Base-by-base conservation (phyloP, 768 basidiomycete species). In the Trametes meyenii region DNA sequence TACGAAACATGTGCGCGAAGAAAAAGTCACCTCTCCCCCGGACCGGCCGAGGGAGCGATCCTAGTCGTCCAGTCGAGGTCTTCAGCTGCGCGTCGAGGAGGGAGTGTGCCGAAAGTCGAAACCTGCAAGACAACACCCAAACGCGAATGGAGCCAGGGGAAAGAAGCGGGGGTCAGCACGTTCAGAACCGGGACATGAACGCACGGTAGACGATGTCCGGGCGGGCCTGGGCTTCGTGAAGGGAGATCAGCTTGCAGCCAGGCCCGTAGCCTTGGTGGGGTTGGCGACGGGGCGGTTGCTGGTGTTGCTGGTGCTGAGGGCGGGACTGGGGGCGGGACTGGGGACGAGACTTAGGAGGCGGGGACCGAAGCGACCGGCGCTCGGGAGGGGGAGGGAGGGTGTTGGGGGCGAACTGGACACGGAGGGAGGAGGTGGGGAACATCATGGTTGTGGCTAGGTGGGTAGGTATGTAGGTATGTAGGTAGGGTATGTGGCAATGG, bases 181-280 rank as follows among this genome's bases (percentile, higher is more conserved):
- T 33, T 33, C 8, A 55, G 35, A 44, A 11, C 33, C 29, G n/a
- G n/a, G 55, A 29, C 6, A 33, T 35, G 13, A 55, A 46, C 55
- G 39, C 46, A 55, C 55, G 61, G 45, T 62, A 51, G 19, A 55
- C 48, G 55, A 62, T 57, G 36, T 57, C 48, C n/a, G 46, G 26
- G 42, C 55, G 49, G 39, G 10, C 21, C 49, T 52, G 54, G 7
- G 61, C 61, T 38, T 43, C 55, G n/a, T 6, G 49, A 23, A 62
- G 61, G 10, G 50, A 14, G 29, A 62, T 44, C 17, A 62, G 48
- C 19, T 40, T 57, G 61, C 52, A 62, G 1, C 39, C 55, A 49
- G 55, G 49, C 29, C 14, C 43, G 55, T 45, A 43, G 39, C 39
- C 42, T 19, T 43, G 54, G 8, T 51, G 36, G 33, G 29, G 23